Percentiles rank a stretch among this genome's conserved stretches.
Conservation (phyloP, 164 flowering plant genomes). For the Piper longum region DNA sequence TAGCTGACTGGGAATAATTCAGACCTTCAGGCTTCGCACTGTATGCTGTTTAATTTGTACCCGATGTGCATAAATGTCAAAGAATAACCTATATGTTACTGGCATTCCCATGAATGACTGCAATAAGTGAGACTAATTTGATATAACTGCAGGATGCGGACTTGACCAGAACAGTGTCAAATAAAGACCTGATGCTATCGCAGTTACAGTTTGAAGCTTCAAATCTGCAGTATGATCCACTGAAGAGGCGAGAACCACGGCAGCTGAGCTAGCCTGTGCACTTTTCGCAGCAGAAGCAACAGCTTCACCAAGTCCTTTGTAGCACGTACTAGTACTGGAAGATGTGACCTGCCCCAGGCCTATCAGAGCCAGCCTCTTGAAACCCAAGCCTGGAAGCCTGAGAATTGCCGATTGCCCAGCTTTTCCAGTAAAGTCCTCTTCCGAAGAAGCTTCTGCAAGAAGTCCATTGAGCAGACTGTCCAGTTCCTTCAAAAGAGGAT, state of each 20-base stretch:
- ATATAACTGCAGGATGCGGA: too few relatives aligned
- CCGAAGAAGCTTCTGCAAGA: slow-evolving; percentile 65
- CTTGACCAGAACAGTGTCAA: not conserved
- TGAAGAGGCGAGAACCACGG: slow-evolving; percentile 62
- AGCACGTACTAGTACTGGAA: slow-evolving; percentile 18
- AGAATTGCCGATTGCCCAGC: slow-evolving; percentile 69
- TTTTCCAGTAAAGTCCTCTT: slow-evolving; percentile 94
- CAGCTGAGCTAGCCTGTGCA: slow-evolving; percentile 62
- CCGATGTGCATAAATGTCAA: too few relatives aligned
- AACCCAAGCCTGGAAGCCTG: slow-evolving; percentile 67
- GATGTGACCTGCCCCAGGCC: slow-evolving; percentile 53
- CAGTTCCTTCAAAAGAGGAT: slow-evolving; percentile 44
- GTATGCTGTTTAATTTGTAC: too few relatives aligned
- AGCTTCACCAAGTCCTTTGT: slow-evolving; percentile 48
- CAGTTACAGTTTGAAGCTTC: slow-evolving; percentile 51
- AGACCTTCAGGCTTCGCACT: too few relatives aligned
- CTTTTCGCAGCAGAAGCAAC: slow-evolving; percentile 68
- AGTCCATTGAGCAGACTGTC: slow-evolving; percentile 63
- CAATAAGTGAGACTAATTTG: too few relatives aligned
- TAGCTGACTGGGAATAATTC: too few relatives aligned
- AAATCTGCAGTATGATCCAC: slow-evolving; percentile 43
- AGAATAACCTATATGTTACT: too few relatives aligned
- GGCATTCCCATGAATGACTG: too few relatives aligned
- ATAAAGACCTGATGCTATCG: slow-evolving; percentile 63
- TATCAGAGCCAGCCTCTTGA: slow-evolving; percentile 66